Base-by-base conservation (phyloP, 2,329 filamentous ascomycete species). In the Tricladium varicosporioides region DNA sequence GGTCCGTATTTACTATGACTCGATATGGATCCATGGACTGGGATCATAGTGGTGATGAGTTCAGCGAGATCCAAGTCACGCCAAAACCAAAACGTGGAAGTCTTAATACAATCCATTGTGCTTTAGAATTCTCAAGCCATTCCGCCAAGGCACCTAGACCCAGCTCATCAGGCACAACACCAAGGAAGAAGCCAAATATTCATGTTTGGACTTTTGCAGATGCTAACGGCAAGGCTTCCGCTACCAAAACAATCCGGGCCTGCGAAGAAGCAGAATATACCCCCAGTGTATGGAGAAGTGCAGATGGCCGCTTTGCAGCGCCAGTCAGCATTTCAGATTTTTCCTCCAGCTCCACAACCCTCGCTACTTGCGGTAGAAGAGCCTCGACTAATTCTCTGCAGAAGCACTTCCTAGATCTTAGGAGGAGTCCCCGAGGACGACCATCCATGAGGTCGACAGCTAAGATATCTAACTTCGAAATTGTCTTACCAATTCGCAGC, bases 11-110 rank as follows among this genome's bases (percentile, higher is more conserved):
- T 42, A 62, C 47, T 51, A 54, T 57, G 27, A 53, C 54, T 15
- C 40, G 58, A 7, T 53, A 63, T 22, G 54, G 58, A 8, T 50
- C 57, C 52, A 45, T 65, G 48, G 59, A 58, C n/a, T 61, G 54
- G 44, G 59, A 62, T 48, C 56, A 57, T 19, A 60, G 48, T 48
- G 51, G 47, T 19, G 48, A 58, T 43, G 58, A 63, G 4, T 58
- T 57, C 10, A 57, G 59, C 13, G n/a, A 57, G n/a, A 58, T 58
- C 33, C 15, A 53, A 16, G 33, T 57, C 13, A 48, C 58, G 15
- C 58, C 53, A 2, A 62, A 57, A 40, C 54, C 51, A n/a, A 60
- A 50, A 7, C 53, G 56, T 14, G 49, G 48, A 18, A 19, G 10
- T 16, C 57, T 55, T 16, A 22, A 22, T 36, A 22, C 31, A 7